phyloP scores from a whole-genome alignment of 495 filamentous ascomycete genomes.

The Stereocaulon alpinum region DNA sequence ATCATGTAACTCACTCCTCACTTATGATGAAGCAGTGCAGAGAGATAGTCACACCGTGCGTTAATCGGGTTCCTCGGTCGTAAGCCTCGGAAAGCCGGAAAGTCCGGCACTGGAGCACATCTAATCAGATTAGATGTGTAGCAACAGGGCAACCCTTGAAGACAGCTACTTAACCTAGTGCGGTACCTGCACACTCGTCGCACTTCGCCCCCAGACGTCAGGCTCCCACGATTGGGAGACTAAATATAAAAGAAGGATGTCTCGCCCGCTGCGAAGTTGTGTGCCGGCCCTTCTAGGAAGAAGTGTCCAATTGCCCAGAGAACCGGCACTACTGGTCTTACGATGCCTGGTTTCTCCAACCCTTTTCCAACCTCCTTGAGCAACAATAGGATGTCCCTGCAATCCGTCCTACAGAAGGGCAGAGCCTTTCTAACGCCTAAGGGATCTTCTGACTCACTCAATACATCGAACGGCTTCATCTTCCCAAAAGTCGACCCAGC shows the following conservation, averaged over 20 bases:
- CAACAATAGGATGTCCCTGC: conserved; percentile 11
- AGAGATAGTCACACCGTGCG: too few species aligned
- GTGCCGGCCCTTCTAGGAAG: neutral
- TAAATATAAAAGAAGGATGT: neutral
- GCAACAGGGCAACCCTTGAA: too few species aligned
- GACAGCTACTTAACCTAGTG: too few species aligned
- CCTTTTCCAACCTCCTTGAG: neutral
- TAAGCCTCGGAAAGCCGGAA: too few species aligned
- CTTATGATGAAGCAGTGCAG: too few species aligned
- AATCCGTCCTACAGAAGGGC: conserved; percentile 13
- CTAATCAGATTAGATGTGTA: too few species aligned
- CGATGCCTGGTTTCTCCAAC: conserved; percentile 2
- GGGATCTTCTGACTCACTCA: conserved; percentile 15
- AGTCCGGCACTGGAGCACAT: too few species aligned
- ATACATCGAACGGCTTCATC: conserved; percentile 27
- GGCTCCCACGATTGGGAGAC: neutral
- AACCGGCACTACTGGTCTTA: neutral
- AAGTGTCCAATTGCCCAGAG: neutral
- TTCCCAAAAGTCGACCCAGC: conserved; percentile 49
- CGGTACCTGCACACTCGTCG: too few species aligned
- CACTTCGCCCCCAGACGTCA: neutral
- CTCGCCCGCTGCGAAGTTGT: neutral
- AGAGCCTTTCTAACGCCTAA: conserved; percentile 19
- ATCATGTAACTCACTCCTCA: too few species aligned
- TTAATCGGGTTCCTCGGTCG: too few species aligned